Percentiles rank a stretch among this genome's conserved stretches.
Evolutionary conservation across 345 rosid genomes (phyloP).

Genomic region (Pseudoturritis turrita): DNA sequence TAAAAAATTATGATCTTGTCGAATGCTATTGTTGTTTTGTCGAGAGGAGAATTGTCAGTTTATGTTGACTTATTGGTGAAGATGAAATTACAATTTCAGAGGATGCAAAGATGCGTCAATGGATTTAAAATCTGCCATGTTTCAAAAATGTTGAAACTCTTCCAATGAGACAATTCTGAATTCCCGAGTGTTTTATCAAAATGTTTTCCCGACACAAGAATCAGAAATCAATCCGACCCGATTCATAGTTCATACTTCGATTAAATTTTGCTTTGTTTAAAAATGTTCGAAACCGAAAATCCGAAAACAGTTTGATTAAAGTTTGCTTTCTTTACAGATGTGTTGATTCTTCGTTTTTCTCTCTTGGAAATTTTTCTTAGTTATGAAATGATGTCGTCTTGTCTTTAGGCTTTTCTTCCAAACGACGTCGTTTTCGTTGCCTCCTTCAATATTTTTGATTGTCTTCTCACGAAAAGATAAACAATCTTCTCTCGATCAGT

Average conservation of each 20-base stretch:
- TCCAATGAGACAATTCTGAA: no score
- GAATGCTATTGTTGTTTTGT: background rate
- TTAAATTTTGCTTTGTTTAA: background rate
- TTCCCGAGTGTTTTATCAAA: background rate
- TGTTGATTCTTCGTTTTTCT: no score
- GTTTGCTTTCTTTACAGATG: no score
- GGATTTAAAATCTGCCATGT: no score
- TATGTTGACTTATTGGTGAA: background rate
- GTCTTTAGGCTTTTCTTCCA: background rate
- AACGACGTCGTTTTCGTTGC: no score
- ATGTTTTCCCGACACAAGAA: background rate
- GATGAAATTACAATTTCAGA: background rate
- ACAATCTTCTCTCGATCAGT: no score
- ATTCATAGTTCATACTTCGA: background rate
- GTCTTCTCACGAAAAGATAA: no score
- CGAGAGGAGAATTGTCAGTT: constrained; percentile 6
- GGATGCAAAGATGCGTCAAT: background rate
- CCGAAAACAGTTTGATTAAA: no score
- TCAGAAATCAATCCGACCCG: background rate
- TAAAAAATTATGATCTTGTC: background rate
- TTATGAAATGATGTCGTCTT: no score
- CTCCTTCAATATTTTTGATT: no score
- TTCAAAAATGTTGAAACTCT: no score
- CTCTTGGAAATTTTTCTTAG: no score
- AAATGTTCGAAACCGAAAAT: background rate